phyloP scores from a whole-genome alignment of 2,329 filamentous ascomycete species.

The Arthrobotrys sphaeroides region DNA sequence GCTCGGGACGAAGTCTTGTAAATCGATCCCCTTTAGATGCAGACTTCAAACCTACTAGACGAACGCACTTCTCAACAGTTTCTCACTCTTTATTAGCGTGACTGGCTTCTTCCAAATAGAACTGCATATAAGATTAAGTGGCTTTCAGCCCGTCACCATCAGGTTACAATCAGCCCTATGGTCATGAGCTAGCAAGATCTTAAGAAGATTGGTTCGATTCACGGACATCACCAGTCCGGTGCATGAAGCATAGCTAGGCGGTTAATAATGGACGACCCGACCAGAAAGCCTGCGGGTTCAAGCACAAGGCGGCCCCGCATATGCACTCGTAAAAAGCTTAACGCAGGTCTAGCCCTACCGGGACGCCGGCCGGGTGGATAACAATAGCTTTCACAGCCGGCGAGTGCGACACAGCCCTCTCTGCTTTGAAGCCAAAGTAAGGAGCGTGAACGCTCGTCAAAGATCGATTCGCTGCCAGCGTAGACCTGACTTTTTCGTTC shows the following conservation, averaged over 20 bases:
- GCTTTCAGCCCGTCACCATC: conserved; percentile 5
- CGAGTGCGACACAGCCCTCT: conserved; percentile 15
- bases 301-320: conserved; percentile 37
- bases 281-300: background rate
- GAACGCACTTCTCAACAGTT: background rate
- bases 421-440: background rate
- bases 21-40: background rate
- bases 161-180: conserved; percentile 8
- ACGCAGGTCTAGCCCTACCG: conserved; percentile 34
- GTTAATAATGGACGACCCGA: background rate
- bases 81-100: background rate
- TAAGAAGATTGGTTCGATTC: background rate
- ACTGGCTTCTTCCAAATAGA: background rate
- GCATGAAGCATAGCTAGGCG: background rate
- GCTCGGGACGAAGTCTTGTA: background rate
- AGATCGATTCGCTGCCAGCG: background rate
- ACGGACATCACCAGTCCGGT: no score
- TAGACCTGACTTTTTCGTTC: background rate
- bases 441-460: background rate
- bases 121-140: conserved; percentile 25
- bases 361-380: conserved; percentile 8
- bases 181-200: background rate
- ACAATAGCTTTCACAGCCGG: conserved; percentile 10
- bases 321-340: conserved; percentile 24
- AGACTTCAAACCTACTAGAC: background rate